Percentiles rank a stretch among this genome's conserved stretches.
phyloP scores from a whole-genome alignment of 257 asterid genomes.

The Eustoma russellianum region DNA sequence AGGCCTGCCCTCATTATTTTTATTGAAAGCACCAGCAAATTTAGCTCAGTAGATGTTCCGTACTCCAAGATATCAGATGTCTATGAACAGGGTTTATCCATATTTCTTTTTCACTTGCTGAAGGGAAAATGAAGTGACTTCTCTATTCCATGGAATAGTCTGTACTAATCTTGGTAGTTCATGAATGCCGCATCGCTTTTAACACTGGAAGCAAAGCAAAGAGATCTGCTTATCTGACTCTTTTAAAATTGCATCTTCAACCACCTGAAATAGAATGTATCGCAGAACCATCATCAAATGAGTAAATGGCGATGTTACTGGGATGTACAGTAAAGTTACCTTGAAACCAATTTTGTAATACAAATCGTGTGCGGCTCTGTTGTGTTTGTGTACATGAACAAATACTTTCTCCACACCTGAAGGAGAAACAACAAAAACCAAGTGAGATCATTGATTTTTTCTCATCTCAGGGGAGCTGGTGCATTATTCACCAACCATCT shows the following conservation, averaged over 20 bases:
- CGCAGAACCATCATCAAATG: not conserved
- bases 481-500: slow-evolving; percentile 27
- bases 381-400: slow-evolving; percentile 52
- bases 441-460: too few species aligned
- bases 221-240: slow-evolving; percentile 21
- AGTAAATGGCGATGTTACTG: not conserved
- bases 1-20: too few species aligned
- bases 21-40: too few species aligned
- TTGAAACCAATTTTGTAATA: slow-evolving; percentile 53
- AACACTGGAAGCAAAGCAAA: slow-evolving; percentile 22
- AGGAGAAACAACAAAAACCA: not conserved
- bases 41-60: too few species aligned
- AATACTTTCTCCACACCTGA: slow-evolving; percentile 53
- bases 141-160: too few species aligned
- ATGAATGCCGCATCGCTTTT: too few species aligned
- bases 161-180: too few species aligned
- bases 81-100: too few species aligned
- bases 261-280: slow-evolving; percentile 27
- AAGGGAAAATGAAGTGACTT: too few species aligned
- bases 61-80: too few species aligned
- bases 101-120: too few species aligned
- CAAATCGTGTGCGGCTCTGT: slow-evolving; percentile 42
- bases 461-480: not conserved
- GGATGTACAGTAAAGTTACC: slow-evolving; percentile 22
- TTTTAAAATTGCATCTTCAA: slow-evolving; percentile 31